Evolutionary conservation across 2,329 filamentous ascomycete species (phyloP).

Genomic region (Microcyclospora pomicola): DNA sequence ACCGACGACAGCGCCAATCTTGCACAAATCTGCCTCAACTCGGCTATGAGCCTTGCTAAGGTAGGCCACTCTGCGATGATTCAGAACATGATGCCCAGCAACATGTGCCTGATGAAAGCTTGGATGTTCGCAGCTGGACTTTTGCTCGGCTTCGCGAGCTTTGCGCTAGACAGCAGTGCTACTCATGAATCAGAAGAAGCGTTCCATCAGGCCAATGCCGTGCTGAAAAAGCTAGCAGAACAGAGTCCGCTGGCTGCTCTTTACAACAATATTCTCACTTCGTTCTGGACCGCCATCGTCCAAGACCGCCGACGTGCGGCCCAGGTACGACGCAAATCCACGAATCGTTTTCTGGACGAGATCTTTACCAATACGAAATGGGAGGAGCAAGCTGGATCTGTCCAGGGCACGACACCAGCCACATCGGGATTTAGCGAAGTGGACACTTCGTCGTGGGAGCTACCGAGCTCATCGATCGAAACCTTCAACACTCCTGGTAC

Average conservation of each 20-base stretch:
- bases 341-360: too few relatives aligned
- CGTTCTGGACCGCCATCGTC: slow-evolving; percentile 12
- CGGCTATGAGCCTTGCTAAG: slow-evolving; percentile 42
- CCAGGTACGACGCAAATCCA: too few relatives aligned
- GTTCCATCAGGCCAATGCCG: slow-evolving; percentile 37
- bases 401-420: too few relatives aligned
- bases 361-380: too few relatives aligned
- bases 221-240: slow-evolving; percentile 35
- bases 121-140: slow-evolving; percentile 42
- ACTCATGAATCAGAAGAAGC: slow-evolving; percentile 36
- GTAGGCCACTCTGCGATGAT: slow-evolving; percentile 45
- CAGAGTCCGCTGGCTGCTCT: slow-evolving; percentile 44
- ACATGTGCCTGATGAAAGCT: slow-evolving; percentile 31
- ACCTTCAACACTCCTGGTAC: too few relatives aligned
- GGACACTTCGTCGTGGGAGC: too few relatives aligned
- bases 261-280: slow-evolving; percentile 41
- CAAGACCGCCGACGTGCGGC: background rate
- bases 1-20: slow-evolving; percentile 23
- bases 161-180: slow-evolving; percentile 33
- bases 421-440: too few relatives aligned
- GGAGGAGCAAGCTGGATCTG: too few relatives aligned
- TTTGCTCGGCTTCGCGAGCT: slow-evolving; percentile 43
- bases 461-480: too few relatives aligned
- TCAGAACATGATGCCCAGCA: slow-evolving; percentile 31
- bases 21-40: slow-evolving; percentile 41